Percentiles rank a stretch among this genome's conserved stretches.
Conservation (phyloP, 305 asterid species). For the Andrographis paniculata region DNA sequence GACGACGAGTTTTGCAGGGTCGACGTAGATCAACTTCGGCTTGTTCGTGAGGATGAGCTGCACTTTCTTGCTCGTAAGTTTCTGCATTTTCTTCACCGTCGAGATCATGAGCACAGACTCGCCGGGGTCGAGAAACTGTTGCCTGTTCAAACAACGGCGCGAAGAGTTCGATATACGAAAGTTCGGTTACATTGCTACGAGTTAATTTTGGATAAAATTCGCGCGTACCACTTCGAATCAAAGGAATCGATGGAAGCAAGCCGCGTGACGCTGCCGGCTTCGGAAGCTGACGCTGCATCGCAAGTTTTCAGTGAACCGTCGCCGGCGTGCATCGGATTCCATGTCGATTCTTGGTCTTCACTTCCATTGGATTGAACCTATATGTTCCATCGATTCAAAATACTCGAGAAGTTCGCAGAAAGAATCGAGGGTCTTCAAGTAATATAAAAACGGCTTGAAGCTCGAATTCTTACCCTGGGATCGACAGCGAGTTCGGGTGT, state of each 20-base stretch:
- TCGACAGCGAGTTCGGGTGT: slow-evolving; percentile 79
- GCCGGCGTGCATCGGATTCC: slow-evolving; percentile 72
- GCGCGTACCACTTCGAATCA: slow-evolving; percentile 81
- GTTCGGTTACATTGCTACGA: too few relatives aligned
- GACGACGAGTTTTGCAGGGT: slow-evolving; percentile 72
- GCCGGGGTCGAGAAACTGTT: slow-evolving; percentile 95
- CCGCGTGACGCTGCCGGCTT: slow-evolving; percentile 69
- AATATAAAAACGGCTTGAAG: not conserved
- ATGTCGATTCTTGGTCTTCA: slow-evolving; percentile 62
- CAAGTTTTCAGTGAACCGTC: slow-evolving; percentile 46
- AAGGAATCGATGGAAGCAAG: slow-evolving; percentile 97
- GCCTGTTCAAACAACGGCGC: slow-evolving; percentile 36
- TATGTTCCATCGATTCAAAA: too few relatives aligned
- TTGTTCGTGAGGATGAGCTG: slow-evolving; percentile 96
- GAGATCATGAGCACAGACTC: slow-evolving; percentile 98
- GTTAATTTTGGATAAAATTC: not conserved
- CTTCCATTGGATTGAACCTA: slow-evolving; percentile 51
- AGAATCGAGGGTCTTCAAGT: not conserved
- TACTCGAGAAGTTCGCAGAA: too few relatives aligned
- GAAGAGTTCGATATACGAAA: too few relatives aligned
- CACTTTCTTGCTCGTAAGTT: slow-evolving; percentile 87
- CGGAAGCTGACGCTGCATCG: slow-evolving; percentile 59
- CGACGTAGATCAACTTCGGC: slow-evolving; percentile 83
- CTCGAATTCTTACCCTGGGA: slow-evolving; percentile 39
- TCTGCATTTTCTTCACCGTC: slow-evolving; percentile 88